Base-by-base conservation (phyloP, 2,329 filamentous ascomycete species). In the Epicoccum sorghinum region DNA sequence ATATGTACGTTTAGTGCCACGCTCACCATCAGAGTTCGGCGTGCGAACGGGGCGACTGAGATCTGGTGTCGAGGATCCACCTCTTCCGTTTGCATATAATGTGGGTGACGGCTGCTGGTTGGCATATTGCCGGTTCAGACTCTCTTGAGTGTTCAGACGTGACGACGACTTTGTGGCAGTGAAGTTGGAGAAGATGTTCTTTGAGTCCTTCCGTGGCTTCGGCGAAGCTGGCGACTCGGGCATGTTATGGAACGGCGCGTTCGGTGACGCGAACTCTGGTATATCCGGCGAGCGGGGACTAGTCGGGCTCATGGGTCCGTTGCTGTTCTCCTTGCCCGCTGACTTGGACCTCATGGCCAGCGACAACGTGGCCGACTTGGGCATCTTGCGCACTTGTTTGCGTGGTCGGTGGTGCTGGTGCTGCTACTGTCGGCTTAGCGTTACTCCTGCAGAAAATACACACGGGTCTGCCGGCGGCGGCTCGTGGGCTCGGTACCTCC, bases 41-140 rank as follows among this genome's bases (percentile, higher is more conserved):
- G 70, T 73, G 42, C 70, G 70, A 38, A 74, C 63, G 13, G 72
- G 67, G 29, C 69, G 68, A 57, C 71, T 77, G 48, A 82, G 62
- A 51, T 81, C 78, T 39, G 79, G 78, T 43, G 79, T 80, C 33
- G 79, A 81, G 27, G 77, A 78, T n/a, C 76, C 73, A 48, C 70
- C 71, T 50, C 74, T 76, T 46, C 75, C 71, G 52, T 80, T 68
- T 64, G 67, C 77, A 73, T 70, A 80, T 52, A 72, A 33, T 7
- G 58, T 52, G 12, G 61, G 62, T 29, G 66, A 67, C 3, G 64
- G 69, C 57, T 73, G 67, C 13, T 69, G 67, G 18, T 77, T 70
- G 24, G 71, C 58, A 32, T 68, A 62, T 46, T 73, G 70, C 45
- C 72, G 68, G 30, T 64, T 64, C 27, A 69, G 69, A 39, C 67